phyloP scores from a whole-genome alignment of 2,329 filamentous ascomycete genomes.

The Pseudopyricularia javanii region DNA sequence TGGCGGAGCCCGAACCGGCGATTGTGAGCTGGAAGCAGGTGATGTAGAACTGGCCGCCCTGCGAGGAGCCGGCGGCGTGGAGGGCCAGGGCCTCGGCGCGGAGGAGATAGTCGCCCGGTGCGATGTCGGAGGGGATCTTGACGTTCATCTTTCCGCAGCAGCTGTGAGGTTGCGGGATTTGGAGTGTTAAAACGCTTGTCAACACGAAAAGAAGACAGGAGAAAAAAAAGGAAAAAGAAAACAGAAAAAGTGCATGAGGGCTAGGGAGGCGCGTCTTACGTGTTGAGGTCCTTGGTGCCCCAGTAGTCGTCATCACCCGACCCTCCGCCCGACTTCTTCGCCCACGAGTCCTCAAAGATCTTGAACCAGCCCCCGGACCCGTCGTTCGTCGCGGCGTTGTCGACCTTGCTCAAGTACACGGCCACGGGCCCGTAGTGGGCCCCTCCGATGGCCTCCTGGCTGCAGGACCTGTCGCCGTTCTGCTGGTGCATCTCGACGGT shows the following conservation, averaged over 20 bases:
- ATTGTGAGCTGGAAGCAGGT: slow-evolving; percentile 25
- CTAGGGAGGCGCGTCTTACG: no score
- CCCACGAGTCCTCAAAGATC: slow-evolving; percentile 27
- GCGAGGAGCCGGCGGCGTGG: slow-evolving; percentile 32
- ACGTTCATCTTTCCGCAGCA: slow-evolving; percentile 21
- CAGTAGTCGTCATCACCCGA: slow-evolving; percentile 25
- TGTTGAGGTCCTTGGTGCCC: slow-evolving; percentile 17
- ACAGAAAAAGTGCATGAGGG: not conserved
- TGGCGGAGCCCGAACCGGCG: slow-evolving; percentile 13
- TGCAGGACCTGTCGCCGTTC: slow-evolving; percentile 23
- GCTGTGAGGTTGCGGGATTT: slow-evolving; percentile 12
- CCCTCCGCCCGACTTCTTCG: slow-evolving; percentile 10
- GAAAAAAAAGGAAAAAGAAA: not conserved
- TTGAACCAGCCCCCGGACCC: slow-evolving; percentile 32
- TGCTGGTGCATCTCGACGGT: slow-evolving; percentile 42
- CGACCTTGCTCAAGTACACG: slow-evolving; percentile 30
- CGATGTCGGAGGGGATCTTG: slow-evolving; percentile 35
- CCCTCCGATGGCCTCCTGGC: slow-evolving; percentile 32
- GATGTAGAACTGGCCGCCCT: slow-evolving; percentile 32
- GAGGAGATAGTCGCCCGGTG: slow-evolving; percentile 42
- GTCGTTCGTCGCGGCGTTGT: slow-evolving; percentile 24
- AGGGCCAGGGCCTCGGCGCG: slow-evolving; percentile 46
- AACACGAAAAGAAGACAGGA: not conserved
- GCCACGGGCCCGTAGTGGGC: slow-evolving; percentile 34
- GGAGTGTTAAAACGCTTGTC: slow-evolving; percentile 2